Evolutionary conservation across 495 filamentous ascomycete species (phyloP).

Genomic region (Podospora comata): DNA sequence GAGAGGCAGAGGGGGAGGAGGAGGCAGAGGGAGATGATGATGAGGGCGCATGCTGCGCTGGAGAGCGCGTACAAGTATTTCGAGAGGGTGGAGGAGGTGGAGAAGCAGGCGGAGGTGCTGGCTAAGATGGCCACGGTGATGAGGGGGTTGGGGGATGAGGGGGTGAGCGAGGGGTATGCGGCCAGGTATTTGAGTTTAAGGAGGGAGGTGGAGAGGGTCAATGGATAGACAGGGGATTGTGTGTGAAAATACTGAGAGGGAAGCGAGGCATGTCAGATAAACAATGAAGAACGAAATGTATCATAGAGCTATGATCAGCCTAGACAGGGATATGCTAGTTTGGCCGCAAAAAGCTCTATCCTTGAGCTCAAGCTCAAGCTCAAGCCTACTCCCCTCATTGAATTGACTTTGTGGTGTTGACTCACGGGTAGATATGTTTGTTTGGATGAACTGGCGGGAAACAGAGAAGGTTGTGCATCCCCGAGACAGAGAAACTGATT

Average conservation of each 20-base stretch:
- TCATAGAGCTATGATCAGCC: not conserved
- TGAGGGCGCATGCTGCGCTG: conserved; percentile 62
- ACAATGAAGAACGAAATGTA: not conserved
- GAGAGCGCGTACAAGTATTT: conserved; percentile 64
- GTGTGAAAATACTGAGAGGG: not conserved
- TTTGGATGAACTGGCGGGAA: not conserved
- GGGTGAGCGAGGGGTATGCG: conserved; percentile 71
- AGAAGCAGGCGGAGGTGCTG: conserved; percentile 77
- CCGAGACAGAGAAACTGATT: conserved; percentile 1
- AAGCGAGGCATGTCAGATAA: not conserved
- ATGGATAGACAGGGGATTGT: not conserved
- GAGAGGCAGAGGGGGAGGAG: conserved; percentile 14
- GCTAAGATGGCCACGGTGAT: conserved; percentile 82
- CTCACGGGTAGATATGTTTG: not conserved
- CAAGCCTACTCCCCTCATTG: too few species aligned
- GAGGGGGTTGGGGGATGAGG: conserved; percentile 67
- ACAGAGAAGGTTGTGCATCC: not conserved
- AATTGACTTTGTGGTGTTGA: too few species aligned
- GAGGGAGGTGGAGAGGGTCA: conserved; percentile 9
- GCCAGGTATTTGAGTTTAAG: conserved; percentile 62
- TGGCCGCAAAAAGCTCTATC: not conserved
- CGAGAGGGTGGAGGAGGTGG: conserved; percentile 68
- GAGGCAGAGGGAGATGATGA: conserved; percentile 57
- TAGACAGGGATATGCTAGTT: not conserved
- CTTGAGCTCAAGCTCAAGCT: not conserved